A percentile compares a stretch with the other conserved stretches of the same genome.
Conservation (phyloP, 345 rosid species). For the Anastatica hierochuntica region DNA sequence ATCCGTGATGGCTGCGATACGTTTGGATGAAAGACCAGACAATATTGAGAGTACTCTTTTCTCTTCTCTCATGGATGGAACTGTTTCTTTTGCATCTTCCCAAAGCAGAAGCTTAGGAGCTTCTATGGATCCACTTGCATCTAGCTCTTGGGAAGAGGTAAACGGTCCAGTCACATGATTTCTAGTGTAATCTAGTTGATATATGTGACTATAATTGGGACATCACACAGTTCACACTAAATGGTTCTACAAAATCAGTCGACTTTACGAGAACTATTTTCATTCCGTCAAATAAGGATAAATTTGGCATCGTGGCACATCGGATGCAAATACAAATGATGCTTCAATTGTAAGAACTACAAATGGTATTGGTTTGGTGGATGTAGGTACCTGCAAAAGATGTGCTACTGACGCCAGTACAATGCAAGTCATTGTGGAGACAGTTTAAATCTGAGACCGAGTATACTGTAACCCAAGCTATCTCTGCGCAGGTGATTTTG, state of each 20-base stretch:
- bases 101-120: constrained; percentile 34
- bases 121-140: constrained; percentile 48
- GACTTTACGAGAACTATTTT: not conserved
- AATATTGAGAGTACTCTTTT: constrained; percentile 40
- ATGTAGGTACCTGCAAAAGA: constrained; percentile 46
- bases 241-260: not conserved
- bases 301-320: no score
- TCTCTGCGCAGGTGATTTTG: constrained; percentile 53
- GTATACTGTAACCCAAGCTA: constrained; percentile 65
- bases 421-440: constrained; percentile 77
- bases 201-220: no score
- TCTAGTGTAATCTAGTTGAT: not conserved
- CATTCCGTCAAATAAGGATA: no score
- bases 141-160: constrained; percentile 74
- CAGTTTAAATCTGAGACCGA: constrained; percentile 70
- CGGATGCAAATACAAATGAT: no score
- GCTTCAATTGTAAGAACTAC: no score
- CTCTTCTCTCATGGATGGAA: constrained; percentile 51
- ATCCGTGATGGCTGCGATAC: constrained; percentile 54
- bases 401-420: constrained; percentile 55
- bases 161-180: constrained; percentile 1
- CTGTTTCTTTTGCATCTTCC: constrained; percentile 34
- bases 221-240: no score
- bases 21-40: constrained; percentile 62
- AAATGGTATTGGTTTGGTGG: not conserved